A percentile compares a stretch with the other conserved stretches of the same genome.
These are phyloP conservation scores for Astathelohania contejeani DNA, from an alignment of 371 early-diverging fungal species.

Conservation along the genomic window DNA sequence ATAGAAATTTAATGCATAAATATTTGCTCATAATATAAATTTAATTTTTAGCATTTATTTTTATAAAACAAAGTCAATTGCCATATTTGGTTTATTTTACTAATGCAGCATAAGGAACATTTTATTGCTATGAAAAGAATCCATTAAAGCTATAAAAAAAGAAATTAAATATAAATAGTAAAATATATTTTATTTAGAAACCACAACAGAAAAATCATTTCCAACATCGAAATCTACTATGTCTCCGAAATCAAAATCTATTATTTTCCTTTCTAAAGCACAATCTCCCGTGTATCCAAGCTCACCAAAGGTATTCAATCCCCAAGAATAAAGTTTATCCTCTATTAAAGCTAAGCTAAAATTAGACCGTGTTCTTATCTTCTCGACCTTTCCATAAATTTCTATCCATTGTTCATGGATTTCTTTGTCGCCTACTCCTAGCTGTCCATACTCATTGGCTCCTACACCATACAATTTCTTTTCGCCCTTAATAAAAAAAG, in stretches of 20 bases:
- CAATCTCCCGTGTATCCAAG: conserved; percentile 25
- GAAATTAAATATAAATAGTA: too few species aligned
- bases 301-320: conserved; percentile 35
- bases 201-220: conserved; percentile 35
- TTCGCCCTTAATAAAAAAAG: conserved; percentile 38
- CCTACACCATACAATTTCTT: conserved; percentile 46
- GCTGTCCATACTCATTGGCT: conserved; percentile 46
- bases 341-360: conserved; percentile 23
- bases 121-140: too few species aligned
- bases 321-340: conserved; percentile 41
- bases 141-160: too few species aligned
- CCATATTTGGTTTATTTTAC: too few species aligned
- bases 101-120: too few species aligned
- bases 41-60: too few species aligned
- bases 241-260: conserved; percentile 44
- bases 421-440: conserved; percentile 32
- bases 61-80: too few species aligned
- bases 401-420: too few species aligned
- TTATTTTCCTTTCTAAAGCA: conserved; percentile 22
- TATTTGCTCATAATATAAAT: too few species aligned
- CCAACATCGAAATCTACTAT: conserved; percentile 45
- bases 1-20: too few species aligned
- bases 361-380: conserved; percentile 32
- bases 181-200: conserved; percentile 19
- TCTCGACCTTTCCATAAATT: conserved; percentile 12